Evolutionary conservation across 2,329 filamentous ascomycete genomes (phyloP).

Genomic region (Paraphaeosphaeria sporulosa): DNA sequence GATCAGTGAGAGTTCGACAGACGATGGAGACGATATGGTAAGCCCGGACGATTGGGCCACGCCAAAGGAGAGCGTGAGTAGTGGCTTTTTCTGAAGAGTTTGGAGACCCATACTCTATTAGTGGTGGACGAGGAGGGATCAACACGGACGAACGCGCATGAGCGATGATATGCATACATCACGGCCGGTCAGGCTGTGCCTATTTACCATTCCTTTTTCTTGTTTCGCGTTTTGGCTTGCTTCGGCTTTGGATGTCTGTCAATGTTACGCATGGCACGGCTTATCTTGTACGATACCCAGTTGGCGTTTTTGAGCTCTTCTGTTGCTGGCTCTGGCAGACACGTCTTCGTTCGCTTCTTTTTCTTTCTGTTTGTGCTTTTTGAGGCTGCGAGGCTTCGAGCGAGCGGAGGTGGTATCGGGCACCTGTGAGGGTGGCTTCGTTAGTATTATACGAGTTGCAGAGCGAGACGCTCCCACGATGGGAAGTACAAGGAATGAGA

Average conservation of each 20-base stretch:
- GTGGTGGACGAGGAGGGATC: background rate
- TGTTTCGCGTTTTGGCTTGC: background rate
- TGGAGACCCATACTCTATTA: background rate
- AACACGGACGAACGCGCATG: constrained; percentile 1
- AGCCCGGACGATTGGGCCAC: constrained; percentile 47
- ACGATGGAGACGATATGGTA: constrained; percentile 30
- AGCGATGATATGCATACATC: background rate
- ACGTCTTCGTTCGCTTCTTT: background rate
- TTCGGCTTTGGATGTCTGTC: background rate
- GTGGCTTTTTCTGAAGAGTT: constrained; percentile 30
- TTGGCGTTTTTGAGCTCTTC: background rate
- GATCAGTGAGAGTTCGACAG: constrained; percentile 20
- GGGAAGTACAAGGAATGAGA: background rate
- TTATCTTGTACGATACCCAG: constrained; percentile 12
- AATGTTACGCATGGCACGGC: background rate
- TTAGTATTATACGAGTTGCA: background rate
- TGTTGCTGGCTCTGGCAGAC: background rate
- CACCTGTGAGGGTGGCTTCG: too few relatives aligned
- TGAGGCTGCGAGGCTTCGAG: background rate
- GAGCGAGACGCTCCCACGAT: background rate
- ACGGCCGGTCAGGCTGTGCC: constrained; percentile 9
- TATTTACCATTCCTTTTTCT: background rate
- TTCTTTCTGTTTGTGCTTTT: background rate
- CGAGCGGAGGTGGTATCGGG: too few relatives aligned
- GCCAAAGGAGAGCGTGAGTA: constrained; percentile 43